Evolutionary conservation across 306 rosid genomes (phyloP), one percentile per base, ranked within the genome.

Genomic region (Sophora flavescens): DNA sequence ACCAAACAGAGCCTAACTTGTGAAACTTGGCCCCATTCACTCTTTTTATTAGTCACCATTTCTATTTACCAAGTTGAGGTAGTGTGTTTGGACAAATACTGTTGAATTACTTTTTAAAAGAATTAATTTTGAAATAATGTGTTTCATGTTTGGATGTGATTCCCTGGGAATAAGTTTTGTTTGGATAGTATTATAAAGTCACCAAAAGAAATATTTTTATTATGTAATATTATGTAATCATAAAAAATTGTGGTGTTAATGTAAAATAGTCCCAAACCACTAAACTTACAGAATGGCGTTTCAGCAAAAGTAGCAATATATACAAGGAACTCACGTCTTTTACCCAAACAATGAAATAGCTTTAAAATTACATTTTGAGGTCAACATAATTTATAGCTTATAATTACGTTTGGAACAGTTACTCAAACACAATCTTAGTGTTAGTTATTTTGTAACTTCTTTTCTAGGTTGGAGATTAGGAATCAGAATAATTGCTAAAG

Each of bases 41-140:
- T n/a, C 51, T 17, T 51, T 48, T 48, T 18, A 15, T 52, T n/a
- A 30, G 17, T 66, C 17, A 41, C 30, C 17, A 53, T 8, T 64
- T 72, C 68, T 42, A 42, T 39, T 61, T 15, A 26, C 61, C 8
- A 56, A 32, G 17, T 52, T 63, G 66, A 28, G 59, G 8, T 36
- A 48, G 39, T 57, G 63, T 53, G 18, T 36, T 47, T 62, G 38
- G 50, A 70, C 56, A 36, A 70, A 10, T 71, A 56, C 48, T 8
- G 13, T 69, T 15, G 35, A 66, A 18, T 13, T 66, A 45, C 44
- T 67, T 30, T 22, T 22, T 22, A 22, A 22, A 22, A 22, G 22
- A 22, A 22, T 22, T 22, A 22, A 22, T 22, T 22, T 22, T 22
- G 22, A 22, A 22, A 22, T 22, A 22, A 22, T 22, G 22, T 22